Percentiles rank a stretch among this genome's conserved stretches.
Conservation (phyloP, 768 basidiomycete species). For the Xerocomellus chrysenteron region DNA sequence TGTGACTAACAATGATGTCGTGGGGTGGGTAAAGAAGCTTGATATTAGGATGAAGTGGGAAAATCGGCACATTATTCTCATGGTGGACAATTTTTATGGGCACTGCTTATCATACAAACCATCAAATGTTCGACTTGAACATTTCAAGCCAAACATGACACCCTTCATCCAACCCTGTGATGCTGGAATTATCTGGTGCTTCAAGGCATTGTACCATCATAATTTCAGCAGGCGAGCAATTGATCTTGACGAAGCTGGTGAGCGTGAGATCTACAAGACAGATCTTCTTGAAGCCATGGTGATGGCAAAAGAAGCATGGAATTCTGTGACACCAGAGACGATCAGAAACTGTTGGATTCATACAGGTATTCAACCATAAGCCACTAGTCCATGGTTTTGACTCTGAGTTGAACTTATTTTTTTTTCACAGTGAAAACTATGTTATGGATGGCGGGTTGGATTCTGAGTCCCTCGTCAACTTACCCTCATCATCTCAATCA, state of each 20-base stretch:
- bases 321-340: neutral
- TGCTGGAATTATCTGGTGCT: neutral
- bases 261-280: too few species aligned
- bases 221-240: neutral
- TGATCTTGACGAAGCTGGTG: too few species aligned
- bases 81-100: too few species aligned
- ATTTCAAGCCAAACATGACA: neutral
- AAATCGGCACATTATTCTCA: too few species aligned
- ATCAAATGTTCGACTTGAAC: neutral
- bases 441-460: too few species aligned
- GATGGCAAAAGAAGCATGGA: neutral
- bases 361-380: neutral
- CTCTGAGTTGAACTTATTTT: too few species aligned
- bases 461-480: neutral
- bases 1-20: too few species aligned
- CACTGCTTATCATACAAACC: too few species aligned
- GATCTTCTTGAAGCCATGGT: too few species aligned
- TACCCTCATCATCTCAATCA: neutral
- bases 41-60: neutral
- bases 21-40: neutral
- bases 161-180: neutral
- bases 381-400: neutral
- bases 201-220: neutral
- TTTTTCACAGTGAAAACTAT: too few species aligned
- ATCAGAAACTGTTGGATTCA: neutral